Conservation (phyloP, 1,284 basidiomycete species). For the Chiua sp. region DNA sequence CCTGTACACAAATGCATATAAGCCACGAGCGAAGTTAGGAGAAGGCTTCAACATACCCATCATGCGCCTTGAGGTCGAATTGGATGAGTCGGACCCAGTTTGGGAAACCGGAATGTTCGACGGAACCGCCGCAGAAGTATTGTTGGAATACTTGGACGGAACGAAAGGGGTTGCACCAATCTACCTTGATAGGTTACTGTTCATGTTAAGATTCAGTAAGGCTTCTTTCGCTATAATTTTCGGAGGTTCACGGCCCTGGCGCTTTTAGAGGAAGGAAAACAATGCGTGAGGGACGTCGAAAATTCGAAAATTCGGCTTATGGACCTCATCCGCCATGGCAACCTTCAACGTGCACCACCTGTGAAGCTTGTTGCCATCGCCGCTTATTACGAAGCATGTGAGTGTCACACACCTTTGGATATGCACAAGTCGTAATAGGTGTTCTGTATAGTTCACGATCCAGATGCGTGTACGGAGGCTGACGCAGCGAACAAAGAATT, state of each 20-base stretch:
- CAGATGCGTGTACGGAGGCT: neutral
- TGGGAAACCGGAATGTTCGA: constrained; percentile 38
- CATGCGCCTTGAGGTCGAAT: constrained; percentile 6
- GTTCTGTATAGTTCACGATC: constrained; percentile 12
- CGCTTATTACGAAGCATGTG: constrained; percentile 32
- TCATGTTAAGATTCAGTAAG: constrained; percentile 32
- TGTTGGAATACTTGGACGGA: constrained; percentile 15
- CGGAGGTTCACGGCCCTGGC: neutral
- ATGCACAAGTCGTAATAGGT: neutral
- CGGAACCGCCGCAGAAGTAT: constrained; percentile 18
- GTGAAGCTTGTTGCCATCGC: constrained; percentile 28
- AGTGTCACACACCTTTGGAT: neutral
- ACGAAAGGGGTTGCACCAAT: constrained; percentile 20
- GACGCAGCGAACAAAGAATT: neutral
- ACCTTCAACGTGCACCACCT: constrained; percentile 5
- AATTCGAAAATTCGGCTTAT: constrained; percentile 16
- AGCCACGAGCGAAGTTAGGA: constrained; percentile 31
- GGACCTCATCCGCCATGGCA: constrained; percentile 10
- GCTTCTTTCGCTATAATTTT: neutral
- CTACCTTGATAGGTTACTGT: constrained; percentile 33
- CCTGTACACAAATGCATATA: constrained; percentile 30
- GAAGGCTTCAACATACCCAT: constrained; percentile 33
- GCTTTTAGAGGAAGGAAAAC: constrained; percentile 28
- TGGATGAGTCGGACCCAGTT: constrained; percentile 2
- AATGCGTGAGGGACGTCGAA: constrained; percentile 17